Evolutionary conservation across 1,139 yeast genomes (phyloP), one percentile per base, ranked within the genome.

Genomic region (Hemisphaericaspora lyxosophila): DNA sequence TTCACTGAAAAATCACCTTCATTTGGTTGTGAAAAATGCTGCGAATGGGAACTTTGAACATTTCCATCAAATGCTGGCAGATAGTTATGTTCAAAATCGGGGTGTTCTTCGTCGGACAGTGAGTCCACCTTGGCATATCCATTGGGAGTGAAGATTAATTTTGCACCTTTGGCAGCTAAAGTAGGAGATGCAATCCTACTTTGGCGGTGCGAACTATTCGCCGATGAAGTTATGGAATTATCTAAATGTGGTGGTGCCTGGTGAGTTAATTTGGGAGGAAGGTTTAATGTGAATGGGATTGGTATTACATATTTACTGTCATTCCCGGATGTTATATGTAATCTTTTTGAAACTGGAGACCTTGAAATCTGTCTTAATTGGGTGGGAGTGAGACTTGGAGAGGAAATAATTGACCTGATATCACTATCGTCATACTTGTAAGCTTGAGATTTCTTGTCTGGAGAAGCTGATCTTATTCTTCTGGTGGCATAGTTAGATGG

Each of bases 231-330:
- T 15, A 7, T 28, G 2, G 11, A 7, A 18, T 28, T 28, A 7
- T 8, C 12, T 2, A 17, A 5, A 6, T 4, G 5, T 6, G 5
- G 11, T 11, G 31, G 9, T 3, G 31, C 15, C 4, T 14, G 18
- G 17, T n/a, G 31, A 41, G 70, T 64, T 38, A 70, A 55, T 43
- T 62, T 67, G 4, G 77, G 77, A 2, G 77, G 77, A 31, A 71
- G 50, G 30, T 59, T 59, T 31, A 71, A 51, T 4, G 72, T 62
- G 47, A 70, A 68, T 5, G 77, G 77, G 31, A 71, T 65, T 5
- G 77, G 76, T 25, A 70, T 70, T 5, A 63, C 65, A 43, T 70
- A 65, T 38, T 58, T 57, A 32, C 54, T 55, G 17, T 52, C 41
- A 19, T 59, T 53, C 8, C 26, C 24, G 7, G 46, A 32, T 28